Evolutionary conservation across 2,329 filamentous ascomycete genomes (phyloP), one percentile per base, ranked within the genome.

Genomic region (Ceratocystis lukuohia): DNA sequence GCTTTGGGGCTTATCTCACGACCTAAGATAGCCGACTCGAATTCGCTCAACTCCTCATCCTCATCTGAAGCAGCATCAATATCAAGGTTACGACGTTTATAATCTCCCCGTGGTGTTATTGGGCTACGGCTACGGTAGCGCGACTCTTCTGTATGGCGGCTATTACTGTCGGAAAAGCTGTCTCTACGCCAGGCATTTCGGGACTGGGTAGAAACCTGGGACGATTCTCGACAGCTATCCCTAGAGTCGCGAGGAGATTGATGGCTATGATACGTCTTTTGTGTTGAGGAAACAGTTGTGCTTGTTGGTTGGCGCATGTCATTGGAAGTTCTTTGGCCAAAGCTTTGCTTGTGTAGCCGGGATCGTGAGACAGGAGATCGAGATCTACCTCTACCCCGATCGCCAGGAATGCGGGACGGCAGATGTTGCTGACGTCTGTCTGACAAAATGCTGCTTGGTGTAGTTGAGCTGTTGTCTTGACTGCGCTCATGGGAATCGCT

Each of bases 121-220:
- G 33, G 59, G 17, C 59, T 61, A 22, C 59, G 37, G 59, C 59
- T 61, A 37, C 59, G 59, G n/a, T 45, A 41, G 59, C 33, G 59
- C 4, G 33, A 22, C 33, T 61, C 53, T 57, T 57, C 53, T 5
- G 53, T 33, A 22, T 61, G 59, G 33, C 59, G 59, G 22, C 53
- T 57, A 17, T 57, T 57, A 17, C 53, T 57, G 2, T 57, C 53
- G 2, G 53, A 57, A 22, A 57, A 57, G 25, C 53, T 57, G 59
- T 61, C 59, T 22, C 33, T 45, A 37, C 59, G 59, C 59, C 33
- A 45, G 59, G 33, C 53, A 17, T 28, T 33, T 17, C 6, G 17
- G 2, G 46, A 50, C 17, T 57, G 28, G 22, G 15, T 57, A 28
- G 53, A 28, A 17, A 57, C 53, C 17, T 57, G 53, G n/a, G 53